A percentile compares a stretch with the other conserved stretches of the same genome.
phyloP scores from a whole-genome alignment of 306 rosid genomes.

The Vigna angularis region DNA sequence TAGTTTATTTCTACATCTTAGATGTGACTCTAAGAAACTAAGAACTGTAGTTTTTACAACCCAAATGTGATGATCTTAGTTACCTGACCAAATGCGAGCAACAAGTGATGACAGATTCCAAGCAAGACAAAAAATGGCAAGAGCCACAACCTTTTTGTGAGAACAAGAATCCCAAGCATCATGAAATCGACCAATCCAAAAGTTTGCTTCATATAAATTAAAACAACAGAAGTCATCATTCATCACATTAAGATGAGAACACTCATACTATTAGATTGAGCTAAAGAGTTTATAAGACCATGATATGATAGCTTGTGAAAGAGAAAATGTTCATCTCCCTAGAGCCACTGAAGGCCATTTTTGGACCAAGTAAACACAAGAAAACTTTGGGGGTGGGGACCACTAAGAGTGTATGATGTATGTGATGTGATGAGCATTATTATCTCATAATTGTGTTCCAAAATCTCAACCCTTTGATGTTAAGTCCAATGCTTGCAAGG shows the following conservation, averaged over 20 bases:
- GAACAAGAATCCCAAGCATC: conserved; percentile 81
- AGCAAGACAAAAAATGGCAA: conserved; percentile 56
- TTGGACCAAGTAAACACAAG: too few species aligned
- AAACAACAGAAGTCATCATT: background rate
- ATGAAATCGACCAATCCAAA: conserved; percentile 64
- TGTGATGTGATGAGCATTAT: background rate
- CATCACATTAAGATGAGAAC: background rate
- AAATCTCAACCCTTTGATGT: background rate
- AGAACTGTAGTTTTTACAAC: too few species aligned
- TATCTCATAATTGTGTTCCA: conserved; percentile 24
- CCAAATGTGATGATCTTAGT: background rate
- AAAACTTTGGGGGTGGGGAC: background rate
- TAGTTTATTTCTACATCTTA: too few species aligned
- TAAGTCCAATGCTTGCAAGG: background rate
- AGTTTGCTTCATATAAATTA: conserved; percentile 50
- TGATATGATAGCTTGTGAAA: background rate
- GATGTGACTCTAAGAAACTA: too few species aligned
- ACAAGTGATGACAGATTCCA: conserved; percentile 75
- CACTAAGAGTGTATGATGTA: background rate
- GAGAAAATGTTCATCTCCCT: background rate
- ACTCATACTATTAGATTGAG: background rate
- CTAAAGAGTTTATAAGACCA: background rate
- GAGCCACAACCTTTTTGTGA: conserved; percentile 65
- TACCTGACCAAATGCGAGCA: conserved; percentile 90
- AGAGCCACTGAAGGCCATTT: background rate